Conservation (phyloP, 345 rosid genomes). For the Cardiospermum halicacabum region DNA sequence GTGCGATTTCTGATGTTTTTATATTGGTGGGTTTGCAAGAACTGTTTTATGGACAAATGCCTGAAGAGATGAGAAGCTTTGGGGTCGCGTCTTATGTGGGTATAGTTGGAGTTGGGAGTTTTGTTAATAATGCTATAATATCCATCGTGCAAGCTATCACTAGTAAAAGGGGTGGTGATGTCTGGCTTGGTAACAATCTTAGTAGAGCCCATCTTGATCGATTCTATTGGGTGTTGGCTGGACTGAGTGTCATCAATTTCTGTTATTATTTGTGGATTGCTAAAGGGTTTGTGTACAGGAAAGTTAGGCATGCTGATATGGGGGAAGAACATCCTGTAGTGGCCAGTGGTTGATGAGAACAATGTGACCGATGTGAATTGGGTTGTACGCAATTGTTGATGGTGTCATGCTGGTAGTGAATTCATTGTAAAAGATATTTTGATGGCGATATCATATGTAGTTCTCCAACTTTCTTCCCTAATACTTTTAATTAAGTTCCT, state of each 20-base stretch:
- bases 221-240: slow-evolving; percentile 43
- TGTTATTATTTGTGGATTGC: slow-evolving; percentile 36
- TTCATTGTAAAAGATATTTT: too few species aligned
- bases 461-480: too few species aligned
- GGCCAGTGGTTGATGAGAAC: too few species aligned
- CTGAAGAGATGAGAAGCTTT: slow-evolving; percentile 44
- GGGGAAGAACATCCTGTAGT: too few species aligned
- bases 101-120: slow-evolving; percentile 34
- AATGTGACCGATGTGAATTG: too few species aligned
- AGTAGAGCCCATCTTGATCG: slow-evolving; percentile 52
- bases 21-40: slow-evolving; percentile 49
- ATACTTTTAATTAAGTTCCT: too few species aligned
- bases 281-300: slow-evolving; percentile 37
- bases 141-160: slow-evolving; percentile 26
- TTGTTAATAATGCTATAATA: slow-evolving; percentile 38
- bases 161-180: slow-evolving; percentile 38
- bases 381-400: too few species aligned
- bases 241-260: slow-evolving; percentile 49
- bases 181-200: slow-evolving; percentile 54
- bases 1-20: slow-evolving; percentile 52
- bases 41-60: slow-evolving; percentile 56
- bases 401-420: too few species aligned
- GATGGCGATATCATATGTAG: too few species aligned
- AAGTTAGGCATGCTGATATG: too few species aligned
- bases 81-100: slow-evolving; percentile 50